These are phyloP conservation scores for Shiraia sp. DNA, from an alignment of 2,329 filamentous ascomycete genomes.

Conservation along the genomic window DNA sequence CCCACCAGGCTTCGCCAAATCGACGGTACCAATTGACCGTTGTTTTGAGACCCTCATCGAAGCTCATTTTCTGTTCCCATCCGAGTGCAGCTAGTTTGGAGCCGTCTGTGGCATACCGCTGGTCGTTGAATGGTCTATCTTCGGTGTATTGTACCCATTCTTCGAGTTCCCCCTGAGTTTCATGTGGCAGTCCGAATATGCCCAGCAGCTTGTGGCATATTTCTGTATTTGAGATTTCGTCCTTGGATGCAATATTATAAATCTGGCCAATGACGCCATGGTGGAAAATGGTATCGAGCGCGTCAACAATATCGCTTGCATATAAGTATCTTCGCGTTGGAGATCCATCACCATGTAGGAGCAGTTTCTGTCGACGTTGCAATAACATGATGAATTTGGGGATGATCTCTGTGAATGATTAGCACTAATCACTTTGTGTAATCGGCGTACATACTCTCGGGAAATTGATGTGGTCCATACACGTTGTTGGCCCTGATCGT, in stretches of 20 bases:
- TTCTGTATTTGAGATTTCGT: constrained; percentile 75
- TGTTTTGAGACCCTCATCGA: constrained; percentile 40
- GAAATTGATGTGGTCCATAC: constrained; percentile 82
- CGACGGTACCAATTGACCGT: constrained; percentile 47
- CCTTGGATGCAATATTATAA: constrained; percentile 80
- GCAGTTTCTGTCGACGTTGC: constrained; percentile 66
- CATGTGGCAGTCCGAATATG: constrained; percentile 58
- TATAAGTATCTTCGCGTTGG: constrained; percentile 77
- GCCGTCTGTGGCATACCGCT: constrained; percentile 45
- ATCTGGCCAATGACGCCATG: constrained; percentile 73
- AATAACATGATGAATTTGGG: constrained; percentile 79
- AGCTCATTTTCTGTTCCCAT: constrained; percentile 42
- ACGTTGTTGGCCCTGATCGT: constrained; percentile 85
- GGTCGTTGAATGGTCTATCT: constrained; percentile 67
- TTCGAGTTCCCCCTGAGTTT: constrained; percentile 53
- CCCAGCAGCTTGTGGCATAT: constrained; percentile 68
- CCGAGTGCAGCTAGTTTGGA: constrained; percentile 43
- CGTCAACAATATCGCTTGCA: constrained; percentile 77
- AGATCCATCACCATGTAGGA: constrained; percentile 76
- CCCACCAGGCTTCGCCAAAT: constrained; percentile 48
- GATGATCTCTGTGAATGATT: constrained; percentile 69
- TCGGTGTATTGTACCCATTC: constrained; percentile 74
- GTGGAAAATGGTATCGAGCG: constrained; percentile 83
- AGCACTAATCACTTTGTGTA: constrained; percentile 2
- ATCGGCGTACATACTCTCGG: constrained; percentile 66